These are phyloP conservation scores for Pythium folliculosum DNA, from an alignment of 352 stramenopile genomes.

Conservation along the genomic window DNA sequence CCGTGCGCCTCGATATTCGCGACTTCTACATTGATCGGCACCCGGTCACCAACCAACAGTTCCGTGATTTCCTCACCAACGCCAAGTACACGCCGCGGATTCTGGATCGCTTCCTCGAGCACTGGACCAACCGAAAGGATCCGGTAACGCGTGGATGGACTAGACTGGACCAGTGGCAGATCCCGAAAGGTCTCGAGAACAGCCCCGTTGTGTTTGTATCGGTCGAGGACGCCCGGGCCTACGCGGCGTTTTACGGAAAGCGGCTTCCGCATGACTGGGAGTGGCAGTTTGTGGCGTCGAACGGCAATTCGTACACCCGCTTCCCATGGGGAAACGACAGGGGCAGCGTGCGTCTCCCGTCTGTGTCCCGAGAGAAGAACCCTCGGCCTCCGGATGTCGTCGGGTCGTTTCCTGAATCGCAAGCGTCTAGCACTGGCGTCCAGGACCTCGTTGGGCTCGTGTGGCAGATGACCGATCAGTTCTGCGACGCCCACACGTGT, in stretches of 20 bases:
- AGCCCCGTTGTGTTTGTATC: constrained; percentile 78
- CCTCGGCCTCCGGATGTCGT: constrained; percentile 42
- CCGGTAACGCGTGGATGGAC: constrained; percentile 14
- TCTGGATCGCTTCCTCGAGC: constrained; percentile 66
- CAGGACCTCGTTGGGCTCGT: constrained; percentile 82
- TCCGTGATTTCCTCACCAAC: constrained; percentile 47
- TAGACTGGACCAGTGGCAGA: constrained; percentile 40
- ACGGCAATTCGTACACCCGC: constrained; percentile 52
- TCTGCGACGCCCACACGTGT: constrained; percentile 82
- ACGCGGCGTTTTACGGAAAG: constrained; percentile 68
- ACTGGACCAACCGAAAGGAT: constrained; percentile 59
- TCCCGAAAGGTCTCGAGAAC: constrained; percentile 48
- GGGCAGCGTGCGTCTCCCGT: constrained; percentile 27
- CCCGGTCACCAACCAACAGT: constrained; percentile 81
- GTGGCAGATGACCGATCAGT: constrained; percentile 88
- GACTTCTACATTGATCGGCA: constrained; percentile 77
- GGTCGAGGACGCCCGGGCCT: constrained; percentile 71
- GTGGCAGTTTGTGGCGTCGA: constrained; percentile 86
- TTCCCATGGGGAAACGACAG: constrained; percentile 65
- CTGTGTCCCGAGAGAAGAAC: constrained; percentile 43
- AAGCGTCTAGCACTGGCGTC: constrained; percentile 50
- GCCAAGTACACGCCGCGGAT: constrained; percentile 60
- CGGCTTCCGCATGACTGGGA: constrained; percentile 83
- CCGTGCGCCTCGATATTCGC: constrained; percentile 52
- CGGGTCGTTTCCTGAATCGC: constrained; percentile 50